Percentiles rank a stretch among this genome's conserved stretches.
phyloP scores from a whole-genome alignment of 2,329 filamentous ascomycete genomes.

The Gnomoniopsis sp. region DNA sequence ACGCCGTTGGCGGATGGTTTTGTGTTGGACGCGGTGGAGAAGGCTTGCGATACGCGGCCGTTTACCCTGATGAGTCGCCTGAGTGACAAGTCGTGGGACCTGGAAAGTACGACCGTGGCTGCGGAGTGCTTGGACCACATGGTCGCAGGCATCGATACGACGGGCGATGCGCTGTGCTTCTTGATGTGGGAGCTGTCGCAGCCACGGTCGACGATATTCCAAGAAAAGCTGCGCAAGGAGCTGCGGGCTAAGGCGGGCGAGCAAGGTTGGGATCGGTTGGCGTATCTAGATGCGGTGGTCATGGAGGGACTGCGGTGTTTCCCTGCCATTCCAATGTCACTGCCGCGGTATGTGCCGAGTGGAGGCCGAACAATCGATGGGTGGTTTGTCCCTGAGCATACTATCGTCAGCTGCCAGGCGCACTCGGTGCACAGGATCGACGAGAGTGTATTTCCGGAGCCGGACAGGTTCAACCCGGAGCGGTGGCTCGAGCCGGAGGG shows the following conservation, averaged over 20 bases:
- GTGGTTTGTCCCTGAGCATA: slow-evolving; percentile 48
- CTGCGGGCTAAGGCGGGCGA: slow-evolving; percentile 28
- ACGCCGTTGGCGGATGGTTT: slow-evolving; percentile 58
- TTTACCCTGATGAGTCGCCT: slow-evolving; percentile 61
- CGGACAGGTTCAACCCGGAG: slow-evolving; percentile 75
- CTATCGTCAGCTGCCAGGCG: slow-evolving; percentile 59
- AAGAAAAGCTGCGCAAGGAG: slow-evolving; percentile 52
- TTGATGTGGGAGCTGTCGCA: slow-evolving; percentile 69
- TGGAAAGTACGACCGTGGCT: slow-evolving; percentile 54
- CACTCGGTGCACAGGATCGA: slow-evolving; percentile 59
- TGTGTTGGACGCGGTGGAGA: slow-evolving; percentile 49
- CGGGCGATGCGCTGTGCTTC: slow-evolving; percentile 66
- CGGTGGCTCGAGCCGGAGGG: slow-evolving; percentile 76
- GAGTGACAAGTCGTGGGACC: slow-evolving; percentile 44
- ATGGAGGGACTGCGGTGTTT: slow-evolving; percentile 61
- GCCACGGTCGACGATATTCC: slow-evolving; percentile 47
- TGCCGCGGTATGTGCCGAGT: slow-evolving; percentile 56
- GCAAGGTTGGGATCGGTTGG: slow-evolving; percentile 44
- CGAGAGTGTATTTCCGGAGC: slow-evolving; percentile 69
- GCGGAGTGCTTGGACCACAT: slow-evolving; percentile 71
- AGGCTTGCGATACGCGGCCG: slow-evolving; percentile 39
- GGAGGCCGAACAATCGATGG: slow-evolving; percentile 55
- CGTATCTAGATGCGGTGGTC: slow-evolving; percentile 61
- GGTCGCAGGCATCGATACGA: slow-evolving; percentile 70
- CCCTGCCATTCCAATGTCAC: slow-evolving; percentile 63